phyloP scores from a whole-genome alignment of 495 filamentous ascomycete species.

The Penicillium argentinense region DNA sequence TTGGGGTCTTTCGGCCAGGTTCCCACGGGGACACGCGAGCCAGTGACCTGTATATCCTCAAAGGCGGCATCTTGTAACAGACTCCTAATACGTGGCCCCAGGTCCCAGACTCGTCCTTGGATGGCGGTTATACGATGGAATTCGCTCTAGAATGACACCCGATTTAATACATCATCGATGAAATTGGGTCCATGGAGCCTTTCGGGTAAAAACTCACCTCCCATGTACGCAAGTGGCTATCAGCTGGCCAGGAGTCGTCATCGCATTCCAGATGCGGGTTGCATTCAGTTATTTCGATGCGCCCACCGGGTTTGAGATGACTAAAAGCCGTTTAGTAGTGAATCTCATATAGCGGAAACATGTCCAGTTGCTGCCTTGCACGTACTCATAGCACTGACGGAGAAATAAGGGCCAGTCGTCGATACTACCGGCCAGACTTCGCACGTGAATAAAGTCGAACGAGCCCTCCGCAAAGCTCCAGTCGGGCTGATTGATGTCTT shows the following conservation, averaged over 20 bases:
- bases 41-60: slow-evolving; percentile 10
- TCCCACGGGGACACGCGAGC: slow-evolving; percentile 34
- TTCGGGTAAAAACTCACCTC: too few species aligned
- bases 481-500: slow-evolving; percentile 28
- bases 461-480: slow-evolving; percentile 36
- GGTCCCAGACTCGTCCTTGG: slow-evolving; percentile 18
- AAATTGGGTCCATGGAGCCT: too few species aligned
- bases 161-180: too few species aligned
- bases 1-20: slow-evolving; percentile 39
- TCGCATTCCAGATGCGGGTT: slow-evolving; percentile 11
- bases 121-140: slow-evolving; percentile 22
- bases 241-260: slow-evolving; percentile 13
- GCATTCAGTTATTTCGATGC: slow-evolving; percentile 18
- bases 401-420: slow-evolving; percentile 28
- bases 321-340: slow-evolving; percentile 1
- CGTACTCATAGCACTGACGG: slow-evolving; percentile 14
- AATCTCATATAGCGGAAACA: not conserved
- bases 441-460: slow-evolving; percentile 39
- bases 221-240: slow-evolving; percentile 15
- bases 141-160: slow-evolving; percentile 17
- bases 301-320: slow-evolving; percentile 25
- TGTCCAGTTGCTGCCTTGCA: too few species aligned
- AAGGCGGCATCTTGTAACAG: slow-evolving; percentile 15
- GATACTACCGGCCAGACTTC: slow-evolving; percentile 33
- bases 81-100: slow-evolving; percentile 1